Percentiles rank a stretch among this genome's conserved stretches.
Conservation (phyloP, 2,329 filamentous ascomycete species). For the Fusarium sp. region DNA sequence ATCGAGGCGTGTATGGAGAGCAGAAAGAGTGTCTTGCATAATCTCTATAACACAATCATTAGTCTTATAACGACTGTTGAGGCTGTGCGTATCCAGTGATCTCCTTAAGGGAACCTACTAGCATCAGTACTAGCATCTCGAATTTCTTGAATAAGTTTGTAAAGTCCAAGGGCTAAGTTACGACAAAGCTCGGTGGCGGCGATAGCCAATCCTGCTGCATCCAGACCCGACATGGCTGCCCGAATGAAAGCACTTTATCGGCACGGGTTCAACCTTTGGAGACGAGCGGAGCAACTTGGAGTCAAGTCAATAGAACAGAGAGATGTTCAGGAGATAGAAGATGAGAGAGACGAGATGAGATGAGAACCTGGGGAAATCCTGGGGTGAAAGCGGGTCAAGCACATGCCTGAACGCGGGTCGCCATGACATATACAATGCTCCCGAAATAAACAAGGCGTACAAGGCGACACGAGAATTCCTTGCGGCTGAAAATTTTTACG, state of each 20-base stretch:
- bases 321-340: too few relatives aligned
- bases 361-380: not conserved
- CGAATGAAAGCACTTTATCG: not conserved
- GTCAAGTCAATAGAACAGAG: too few relatives aligned
- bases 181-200: not conserved
- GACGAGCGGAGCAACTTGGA: too few relatives aligned
- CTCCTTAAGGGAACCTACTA: not conserved
- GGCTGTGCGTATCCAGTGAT: too few relatives aligned
- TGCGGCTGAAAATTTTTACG: not conserved
- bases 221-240: not conserved
- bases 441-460: not conserved
- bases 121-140: not conserved
- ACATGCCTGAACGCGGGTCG: not conserved
- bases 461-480: not conserved
- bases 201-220: not conserved
- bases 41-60: not conserved
- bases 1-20: not conserved
- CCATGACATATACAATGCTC: not conserved
- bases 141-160: accelerated
- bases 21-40: not conserved
- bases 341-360: not conserved
- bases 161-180: not conserved
- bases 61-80: not conserved
- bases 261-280: too few relatives aligned
- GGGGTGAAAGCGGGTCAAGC: not conserved